Evolutionary conservation across 805 yeast genomes (phyloP), one percentile per base, ranked within the genome.

Genomic region (Sugiyamaella chiloensis): DNA sequence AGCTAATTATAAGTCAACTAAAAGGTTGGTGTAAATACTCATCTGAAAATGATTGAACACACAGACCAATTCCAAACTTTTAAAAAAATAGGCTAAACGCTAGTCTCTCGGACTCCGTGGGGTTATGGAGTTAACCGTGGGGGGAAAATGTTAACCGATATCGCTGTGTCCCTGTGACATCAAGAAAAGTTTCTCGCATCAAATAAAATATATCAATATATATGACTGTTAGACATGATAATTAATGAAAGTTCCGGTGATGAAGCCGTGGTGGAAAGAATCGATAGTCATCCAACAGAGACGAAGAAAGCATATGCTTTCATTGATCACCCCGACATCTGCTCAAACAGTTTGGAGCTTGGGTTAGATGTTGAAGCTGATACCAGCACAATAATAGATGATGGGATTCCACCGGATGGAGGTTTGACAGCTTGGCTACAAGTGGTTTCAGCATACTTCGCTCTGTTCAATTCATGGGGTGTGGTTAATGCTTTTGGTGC

Each of bases 401-500:
- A 26, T 26, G 29, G 29, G 11, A 16, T 44, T 12, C 52, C 53
- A 12, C 53, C 53, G 3, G 31, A 54, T 41, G 60, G 60, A 11
- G 60, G 60, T 1, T 29, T 40, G 20, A n/a, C 16, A 23, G 60
- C 60, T n/a, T 56, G 60, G 60, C 27, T 46, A 5, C 53, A 52
- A 21, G 55, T 50, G 4, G 44, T 41, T 12, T 53, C 50, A n/a
- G 56, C 48, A 2, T 53, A 49, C 30, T 41, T 54, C 19, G 44
- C 48, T 9, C 24, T 54, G 4, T 52, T 54, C 42, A 53, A 54
- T 34, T 46, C 54, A 5, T 52, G 52, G 52, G 56, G 54, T 4
- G 32, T 56, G 29, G 52, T 55, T 44, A 54, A 54, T 30, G 43
- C 56, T 5, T 59, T 56, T 46, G 65, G 65, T 14, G 54, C 49